Base-by-base conservation (phyloP, 306 rosid species). In the Senna tora region DNA sequence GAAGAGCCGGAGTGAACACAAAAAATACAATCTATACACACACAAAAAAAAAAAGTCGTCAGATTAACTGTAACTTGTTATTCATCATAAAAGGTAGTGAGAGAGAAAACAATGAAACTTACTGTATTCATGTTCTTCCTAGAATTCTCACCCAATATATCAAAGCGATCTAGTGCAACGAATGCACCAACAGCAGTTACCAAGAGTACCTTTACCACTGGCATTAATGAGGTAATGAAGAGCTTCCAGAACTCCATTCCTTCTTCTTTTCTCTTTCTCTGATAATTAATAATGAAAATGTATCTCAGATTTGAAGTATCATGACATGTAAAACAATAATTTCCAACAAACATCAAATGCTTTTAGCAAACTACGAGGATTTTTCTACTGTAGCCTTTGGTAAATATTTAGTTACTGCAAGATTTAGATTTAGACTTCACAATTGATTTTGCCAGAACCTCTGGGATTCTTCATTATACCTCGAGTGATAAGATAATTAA, bases 1-100 rank as follows among this genome's bases (percentile, higher is more conserved):
- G 41, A 58, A 81, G 79, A 65, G 84, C 67, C 12, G 84, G 84
- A 52, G 58, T 17, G 43, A 81, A 72, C 62, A 76, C 78, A 66
- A 19, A 81, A 67, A 65, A 81, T 45, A 75, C 59, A 36, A 81
- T 33, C 81, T 81, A 70, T 42, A 32, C 55, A n/a, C n/a, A n/a
- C 51, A 56, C n/a, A 39, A 49, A 28, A 4, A 3, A 7, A 10
- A 7, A 41, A 41, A 10, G 46, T 41, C 13, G 2, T 41, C 8
- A 36, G 39, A 41, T 41, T 41, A 41, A 36, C 5, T 36, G 39
- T 25, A 25, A 25, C 30, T 25, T 25, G 30, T 25, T 1, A 25
- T 1, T 25, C 30, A 25, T 25, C 30, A 25, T 25, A 25, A 25
- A 25, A 25, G 3, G 2, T 25, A 25, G 3, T 25, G 30, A 1